Evolutionary conservation across 1,284 basidiomycete species (phyloP).

Genomic region (Earliella scabrosa): DNA sequence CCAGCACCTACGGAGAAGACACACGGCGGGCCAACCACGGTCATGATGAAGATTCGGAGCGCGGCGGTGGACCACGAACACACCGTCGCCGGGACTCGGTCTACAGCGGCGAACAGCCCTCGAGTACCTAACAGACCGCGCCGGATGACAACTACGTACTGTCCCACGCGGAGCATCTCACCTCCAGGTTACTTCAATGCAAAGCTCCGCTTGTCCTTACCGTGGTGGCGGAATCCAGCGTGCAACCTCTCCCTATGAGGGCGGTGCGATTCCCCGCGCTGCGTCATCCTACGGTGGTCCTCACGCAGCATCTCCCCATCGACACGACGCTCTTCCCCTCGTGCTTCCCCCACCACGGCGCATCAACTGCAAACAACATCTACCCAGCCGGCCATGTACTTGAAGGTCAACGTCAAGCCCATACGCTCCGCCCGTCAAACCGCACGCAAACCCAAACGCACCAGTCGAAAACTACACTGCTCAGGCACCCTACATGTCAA

Average conservation of each 20-base stretch:
- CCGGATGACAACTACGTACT: slow-evolving; percentile 20
- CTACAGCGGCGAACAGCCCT: slow-evolving; percentile 29
- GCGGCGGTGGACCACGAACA: slow-evolving; percentile 84
- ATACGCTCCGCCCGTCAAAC: slow-evolving; percentile 16
- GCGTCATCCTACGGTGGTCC: slow-evolving; percentile 36
- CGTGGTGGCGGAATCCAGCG: slow-evolving; percentile 29
- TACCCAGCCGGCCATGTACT: slow-evolving; percentile 33
- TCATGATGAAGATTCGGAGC: slow-evolving; percentile 87
- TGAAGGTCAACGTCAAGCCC: slow-evolving; percentile 33
- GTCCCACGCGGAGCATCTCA: slow-evolving; percentile 20
- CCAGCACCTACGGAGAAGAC: slow-evolving; percentile 68
- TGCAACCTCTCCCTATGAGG: slow-evolving; percentile 33
- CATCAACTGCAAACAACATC: slow-evolving; percentile 13
- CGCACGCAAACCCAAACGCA: slow-evolving; percentile 14
- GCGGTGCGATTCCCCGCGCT: slow-evolving; percentile 30
- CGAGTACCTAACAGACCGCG: slow-evolving; percentile 27
- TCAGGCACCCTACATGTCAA: slow-evolving; percentile 3
- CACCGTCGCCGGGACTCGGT: slow-evolving; percentile 32
- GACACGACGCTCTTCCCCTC: slow-evolving; percentile 33
- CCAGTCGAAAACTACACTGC: slow-evolving; percentile 34
- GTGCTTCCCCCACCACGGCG: slow-evolving; percentile 26
- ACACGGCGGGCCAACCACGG: slow-evolving; percentile 65
- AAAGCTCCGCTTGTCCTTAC: slow-evolving; percentile 23
- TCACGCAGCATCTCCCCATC: no score
- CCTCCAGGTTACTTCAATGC: slow-evolving; percentile 13